Evolutionary conservation across 768 basidiomycete genomes (phyloP), one percentile per base, ranked within the genome.

Genomic region (Kwoniella mangroviensis): DNA sequence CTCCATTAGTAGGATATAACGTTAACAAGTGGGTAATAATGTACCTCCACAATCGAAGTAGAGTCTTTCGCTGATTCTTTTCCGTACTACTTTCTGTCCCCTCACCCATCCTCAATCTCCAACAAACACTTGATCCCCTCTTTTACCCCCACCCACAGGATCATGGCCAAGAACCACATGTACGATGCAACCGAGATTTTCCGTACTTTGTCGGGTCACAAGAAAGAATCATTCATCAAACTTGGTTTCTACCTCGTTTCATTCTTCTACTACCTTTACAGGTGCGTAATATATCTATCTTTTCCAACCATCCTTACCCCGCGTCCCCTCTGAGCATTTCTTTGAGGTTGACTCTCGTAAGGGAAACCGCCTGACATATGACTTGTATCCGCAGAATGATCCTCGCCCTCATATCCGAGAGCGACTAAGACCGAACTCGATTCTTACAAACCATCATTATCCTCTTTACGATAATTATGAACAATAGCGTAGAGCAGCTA

Each of bases 181-280:
- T 98, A 97, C 81, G 97, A 99, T 81, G 97, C 97, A 65, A 98
- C 96, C 24, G 97, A 99, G 85, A 99, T 98, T 74, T 99, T 99
- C 88, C 89, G 97, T 75, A 94, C 95, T 67, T 85, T 98, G 57
- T 88, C 91, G 15, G 89, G 88, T 51, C 97, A 98, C 85, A 99
- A 99, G 86, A 97, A 93, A 81, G 96, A 95, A 85, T 90, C 90
- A 75, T 96, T 97, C 80, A 87, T 94, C 84, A 97, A 96, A 85
- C 90, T 97, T 65, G 94, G 92, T 57, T 76, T 78, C 65, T 81
- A 81, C 79, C 79, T 83, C 43, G 77, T 82, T 60, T 81, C 78
- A 7, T 83, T 81, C 78, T 94, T 94, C 85, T 95, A 93, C 82
- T 89, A 94, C 73, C 86, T 94, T 67, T 93, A 92, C 66, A 73